phyloP scores from a whole-genome alignment of 306 rosid species.

The Acacia acuminata region DNA sequence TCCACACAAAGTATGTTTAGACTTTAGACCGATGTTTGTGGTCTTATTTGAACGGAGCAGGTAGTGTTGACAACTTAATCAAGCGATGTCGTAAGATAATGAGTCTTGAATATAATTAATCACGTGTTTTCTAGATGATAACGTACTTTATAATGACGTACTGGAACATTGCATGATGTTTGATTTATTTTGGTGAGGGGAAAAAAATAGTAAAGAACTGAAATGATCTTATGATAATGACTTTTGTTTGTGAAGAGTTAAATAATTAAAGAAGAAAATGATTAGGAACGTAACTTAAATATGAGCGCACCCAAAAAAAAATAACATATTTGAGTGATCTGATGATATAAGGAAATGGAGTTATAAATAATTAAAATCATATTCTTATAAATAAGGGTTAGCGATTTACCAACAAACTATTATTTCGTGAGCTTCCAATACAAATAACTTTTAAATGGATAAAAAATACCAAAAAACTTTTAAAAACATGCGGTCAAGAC shows the following conservation, averaged over 20 bases:
- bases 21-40: too few species aligned
- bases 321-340: too few species aligned
- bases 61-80: background rate
- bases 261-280: background rate
- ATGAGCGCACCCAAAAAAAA: background rate
- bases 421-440: too few species aligned
- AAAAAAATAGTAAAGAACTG: background rate
- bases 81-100: background rate
- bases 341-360: background rate
- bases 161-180: background rate
- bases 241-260: background rate
- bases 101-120: background rate
- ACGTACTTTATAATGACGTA: background rate
- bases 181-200: too few species aligned
- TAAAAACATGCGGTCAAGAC: too few species aligned
- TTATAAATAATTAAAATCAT: background rate
- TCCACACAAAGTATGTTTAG: background rate
- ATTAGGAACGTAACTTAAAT: background rate
- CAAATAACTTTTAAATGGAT: too few species aligned
- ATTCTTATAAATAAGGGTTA: background rate
- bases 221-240: background rate
- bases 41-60: background rate
- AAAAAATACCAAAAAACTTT: too few species aligned
- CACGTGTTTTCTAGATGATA: background rate
- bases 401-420: too few species aligned